Conservation (phyloP, 176 grass and related monocot species). For the Ananas comosus region DNA sequence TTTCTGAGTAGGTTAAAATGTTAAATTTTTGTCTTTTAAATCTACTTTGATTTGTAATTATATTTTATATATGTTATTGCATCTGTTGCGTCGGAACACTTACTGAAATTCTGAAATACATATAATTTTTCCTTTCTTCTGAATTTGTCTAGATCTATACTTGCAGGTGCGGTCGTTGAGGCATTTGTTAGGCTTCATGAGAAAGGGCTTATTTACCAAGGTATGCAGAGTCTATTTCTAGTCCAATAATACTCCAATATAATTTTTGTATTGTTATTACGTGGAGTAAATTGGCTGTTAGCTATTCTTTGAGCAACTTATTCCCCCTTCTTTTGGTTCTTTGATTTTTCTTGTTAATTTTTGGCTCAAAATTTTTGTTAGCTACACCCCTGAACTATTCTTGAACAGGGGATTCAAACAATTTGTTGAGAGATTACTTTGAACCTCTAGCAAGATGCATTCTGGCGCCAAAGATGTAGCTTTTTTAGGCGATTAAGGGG, state of each 20-base stretch:
- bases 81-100: neutral
- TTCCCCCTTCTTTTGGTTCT: too few relatives aligned
- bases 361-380: too few relatives aligned
- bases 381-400: too few relatives aligned
- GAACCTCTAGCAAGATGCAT: too few relatives aligned
- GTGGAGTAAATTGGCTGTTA: constrained; percentile 5
- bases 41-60: neutral
- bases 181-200: constrained; percentile 93
- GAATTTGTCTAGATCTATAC: constrained; percentile 20
- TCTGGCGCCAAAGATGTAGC: too few relatives aligned
- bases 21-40: neutral
- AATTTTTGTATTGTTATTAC: constrained; percentile 7
- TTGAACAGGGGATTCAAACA: too few relatives aligned
- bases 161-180: constrained; percentile 81
- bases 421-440: too few relatives aligned
- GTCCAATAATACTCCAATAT: neutral
- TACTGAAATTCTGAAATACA: neutral
- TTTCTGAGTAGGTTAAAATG: neutral
- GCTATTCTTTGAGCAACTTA: too few relatives aligned
- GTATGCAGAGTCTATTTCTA: constrained; percentile 27
- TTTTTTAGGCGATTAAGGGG: too few relatives aligned
- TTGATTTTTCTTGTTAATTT: too few relatives aligned
- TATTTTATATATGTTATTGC: neutral
- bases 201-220: constrained; percentile 97
- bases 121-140: constrained; percentile 1